Evolutionary conservation across 2,329 filamentous ascomycete genomes (phyloP).

Genomic region (Botrytis paeoniae): DNA sequence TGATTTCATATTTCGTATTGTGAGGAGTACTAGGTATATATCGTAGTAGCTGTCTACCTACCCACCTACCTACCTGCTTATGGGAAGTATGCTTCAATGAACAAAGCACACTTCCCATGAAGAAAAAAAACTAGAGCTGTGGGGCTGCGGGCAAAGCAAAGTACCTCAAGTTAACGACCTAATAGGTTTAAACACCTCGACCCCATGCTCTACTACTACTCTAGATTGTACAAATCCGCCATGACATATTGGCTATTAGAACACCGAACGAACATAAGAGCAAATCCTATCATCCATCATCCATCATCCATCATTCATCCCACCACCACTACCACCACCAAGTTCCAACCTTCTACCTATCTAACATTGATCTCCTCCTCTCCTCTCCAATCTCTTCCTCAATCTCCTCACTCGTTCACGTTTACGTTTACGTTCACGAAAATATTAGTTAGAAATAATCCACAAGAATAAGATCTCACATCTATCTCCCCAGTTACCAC

Average conservation of each 20-base stretch:
- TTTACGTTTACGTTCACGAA: background rate
- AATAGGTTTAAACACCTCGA: slow-evolving; percentile 3
- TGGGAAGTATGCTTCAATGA: background rate
- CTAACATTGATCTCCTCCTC: background rate
- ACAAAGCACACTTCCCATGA: background rate
- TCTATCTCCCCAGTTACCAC: background rate
- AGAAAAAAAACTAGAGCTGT: background rate
- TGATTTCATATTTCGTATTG: background rate
- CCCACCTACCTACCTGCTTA: background rate
- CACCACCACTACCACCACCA: background rate
- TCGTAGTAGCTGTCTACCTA: background rate
- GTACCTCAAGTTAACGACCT: slow-evolving; percentile 2
- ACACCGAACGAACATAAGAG: slow-evolving; percentile 1
- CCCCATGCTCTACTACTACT: slow-evolving; percentile 5
- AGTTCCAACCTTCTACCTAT: background rate
- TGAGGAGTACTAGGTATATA: background rate
- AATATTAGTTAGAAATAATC: background rate
- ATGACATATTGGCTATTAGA: slow-evolving; percentile 7
- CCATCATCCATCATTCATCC: background rate
- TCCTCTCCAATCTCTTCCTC: background rate
- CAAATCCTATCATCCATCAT: slow-evolving; percentile 8
- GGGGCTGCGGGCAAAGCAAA: slow-evolving; percentile 8
- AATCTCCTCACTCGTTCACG: background rate
- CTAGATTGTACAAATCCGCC: slow-evolving; percentile 13
- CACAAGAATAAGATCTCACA: background rate